Evolutionary conservation across 257 asterid species (phyloP).

Genomic region (Solanum sitiens): DNA sequence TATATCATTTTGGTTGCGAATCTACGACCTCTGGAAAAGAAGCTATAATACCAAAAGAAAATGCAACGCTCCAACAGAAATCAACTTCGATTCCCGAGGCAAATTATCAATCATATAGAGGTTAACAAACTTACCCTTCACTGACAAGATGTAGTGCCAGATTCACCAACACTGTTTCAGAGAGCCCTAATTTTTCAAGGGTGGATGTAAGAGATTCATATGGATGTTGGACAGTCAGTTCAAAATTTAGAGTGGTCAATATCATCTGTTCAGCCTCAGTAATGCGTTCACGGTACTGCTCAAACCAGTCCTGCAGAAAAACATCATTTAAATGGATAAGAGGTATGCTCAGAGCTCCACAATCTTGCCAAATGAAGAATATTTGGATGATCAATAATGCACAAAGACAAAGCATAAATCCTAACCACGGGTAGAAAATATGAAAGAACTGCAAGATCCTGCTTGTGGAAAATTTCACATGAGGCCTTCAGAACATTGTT

Average conservation of each 20-base stretch:
- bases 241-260: slow-evolving; percentile 85
- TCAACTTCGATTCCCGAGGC: neutral
- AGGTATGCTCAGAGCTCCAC: neutral
- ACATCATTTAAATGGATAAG: slow-evolving; percentile 2
- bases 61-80: neutral
- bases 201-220: slow-evolving; percentile 76
- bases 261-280: slow-evolving; percentile 86
- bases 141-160: slow-evolving; percentile 82
- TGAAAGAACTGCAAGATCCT: slow-evolving; percentile 59
- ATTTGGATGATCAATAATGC: neutral
- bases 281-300: slow-evolving; percentile 80
- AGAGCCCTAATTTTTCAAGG: slow-evolving; percentile 74
- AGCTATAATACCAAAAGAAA: neutral
- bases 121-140: slow-evolving; percentile 70
- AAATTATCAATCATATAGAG: neutral
- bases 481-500: slow-evolving; percentile 65
- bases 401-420: slow-evolving; percentile 5
- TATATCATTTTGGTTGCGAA: neutral
- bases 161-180: slow-evolving; percentile 66
- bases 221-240: slow-evolving; percentile 91
- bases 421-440: slow-evolving; percentile 70
- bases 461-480: slow-evolving; percentile 69
- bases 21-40: neutral
- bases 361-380: neutral
- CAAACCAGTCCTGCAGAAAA: slow-evolving; percentile 81